Conservation (phyloP, 441 rosid species). For the Pelargonium myrrhifolium region DNA sequence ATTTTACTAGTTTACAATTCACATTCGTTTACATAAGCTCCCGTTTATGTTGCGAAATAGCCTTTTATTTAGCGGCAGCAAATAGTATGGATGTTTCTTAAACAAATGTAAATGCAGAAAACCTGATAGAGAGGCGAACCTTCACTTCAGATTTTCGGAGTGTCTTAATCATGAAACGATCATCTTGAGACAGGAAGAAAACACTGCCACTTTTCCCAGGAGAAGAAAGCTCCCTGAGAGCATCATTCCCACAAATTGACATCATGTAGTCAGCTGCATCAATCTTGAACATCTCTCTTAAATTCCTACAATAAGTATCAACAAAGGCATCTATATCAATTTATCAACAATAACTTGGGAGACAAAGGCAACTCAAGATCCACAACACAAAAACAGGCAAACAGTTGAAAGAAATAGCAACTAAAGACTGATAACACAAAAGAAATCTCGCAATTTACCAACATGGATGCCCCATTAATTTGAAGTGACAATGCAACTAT, state of each 20-base stretch:
- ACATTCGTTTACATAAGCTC: no score
- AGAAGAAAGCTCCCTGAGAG: conserved; percentile 93
- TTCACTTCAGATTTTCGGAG: conserved; percentile 93
- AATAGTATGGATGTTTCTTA: neutral
- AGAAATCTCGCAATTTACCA: neutral
- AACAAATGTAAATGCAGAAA: conserved; percentile 7
- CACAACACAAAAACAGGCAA: neutral
- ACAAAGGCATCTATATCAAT: conserved; percentile 8
- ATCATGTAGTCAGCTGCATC: conserved; percentile 98
- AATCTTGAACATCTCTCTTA: conserved; percentile 97
- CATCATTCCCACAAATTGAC: conserved; percentile 95
- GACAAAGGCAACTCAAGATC: conserved; percentile 13
- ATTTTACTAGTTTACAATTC: no score
- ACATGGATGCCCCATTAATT: neutral
- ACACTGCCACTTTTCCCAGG: conserved; percentile 98
- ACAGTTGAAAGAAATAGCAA: neutral
- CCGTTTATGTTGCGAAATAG: no score
- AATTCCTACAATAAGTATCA: conserved; percentile 45
- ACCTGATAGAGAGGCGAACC: conserved; percentile 40
- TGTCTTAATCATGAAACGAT: conserved; percentile 96
- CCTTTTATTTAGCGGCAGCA: no score
- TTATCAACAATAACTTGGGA: conserved; percentile 4
- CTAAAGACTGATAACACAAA: neutral
- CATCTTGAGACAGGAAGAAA: conserved; percentile 93
- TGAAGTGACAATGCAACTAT: neutral